These are phyloP conservation scores for Penicillium riverlandense DNA, from an alignment of 495 filamentous ascomycete species.

Conservation along the genomic window DNA sequence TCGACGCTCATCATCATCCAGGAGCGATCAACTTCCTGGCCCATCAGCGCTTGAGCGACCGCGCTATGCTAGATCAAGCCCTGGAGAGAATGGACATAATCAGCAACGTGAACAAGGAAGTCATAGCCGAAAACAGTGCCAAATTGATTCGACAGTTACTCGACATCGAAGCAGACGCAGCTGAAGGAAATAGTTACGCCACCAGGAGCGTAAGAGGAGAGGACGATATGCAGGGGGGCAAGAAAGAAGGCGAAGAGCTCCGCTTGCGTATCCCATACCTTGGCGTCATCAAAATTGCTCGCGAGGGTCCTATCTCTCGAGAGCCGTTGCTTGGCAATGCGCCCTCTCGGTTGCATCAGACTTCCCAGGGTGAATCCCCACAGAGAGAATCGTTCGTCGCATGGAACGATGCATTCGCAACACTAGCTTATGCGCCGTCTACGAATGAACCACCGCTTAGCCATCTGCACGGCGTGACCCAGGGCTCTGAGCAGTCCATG, in stretches of 20 bases:
- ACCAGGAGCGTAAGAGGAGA: constrained; percentile 5
- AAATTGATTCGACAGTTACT: constrained; percentile 25
- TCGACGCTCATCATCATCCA: constrained; percentile 17
- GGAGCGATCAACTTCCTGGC: constrained; percentile 16
- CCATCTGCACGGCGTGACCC: not conserved
- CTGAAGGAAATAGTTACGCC: constrained; percentile 6
- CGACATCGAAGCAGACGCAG: constrained; percentile 24
- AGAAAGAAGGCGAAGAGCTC: constrained; percentile 7
- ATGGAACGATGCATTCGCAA: too few species aligned
- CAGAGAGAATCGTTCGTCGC: too few species aligned
- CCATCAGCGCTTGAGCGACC: constrained; percentile 35
- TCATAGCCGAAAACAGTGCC: constrained; percentile 21
- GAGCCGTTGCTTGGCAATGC: too few species aligned
- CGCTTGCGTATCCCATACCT: constrained; percentile 29
- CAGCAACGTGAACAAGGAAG: constrained; percentile 21
- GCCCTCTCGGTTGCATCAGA: too few species aligned
- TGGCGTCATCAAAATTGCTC: constrained; percentile 19
- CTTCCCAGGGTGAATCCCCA: too few species aligned
- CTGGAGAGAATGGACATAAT: constrained; percentile 31
- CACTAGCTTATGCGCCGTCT: too few species aligned
- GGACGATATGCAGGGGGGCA: constrained; percentile 4
- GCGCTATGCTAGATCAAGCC: constrained; percentile 35
- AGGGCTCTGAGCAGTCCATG: not conserved
- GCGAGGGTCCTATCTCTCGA: constrained; percentile 6
- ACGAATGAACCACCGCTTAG: too few species aligned